Base-by-base conservation (phyloP, 805 yeast genomes). In the Lachancea sp. region DNA sequence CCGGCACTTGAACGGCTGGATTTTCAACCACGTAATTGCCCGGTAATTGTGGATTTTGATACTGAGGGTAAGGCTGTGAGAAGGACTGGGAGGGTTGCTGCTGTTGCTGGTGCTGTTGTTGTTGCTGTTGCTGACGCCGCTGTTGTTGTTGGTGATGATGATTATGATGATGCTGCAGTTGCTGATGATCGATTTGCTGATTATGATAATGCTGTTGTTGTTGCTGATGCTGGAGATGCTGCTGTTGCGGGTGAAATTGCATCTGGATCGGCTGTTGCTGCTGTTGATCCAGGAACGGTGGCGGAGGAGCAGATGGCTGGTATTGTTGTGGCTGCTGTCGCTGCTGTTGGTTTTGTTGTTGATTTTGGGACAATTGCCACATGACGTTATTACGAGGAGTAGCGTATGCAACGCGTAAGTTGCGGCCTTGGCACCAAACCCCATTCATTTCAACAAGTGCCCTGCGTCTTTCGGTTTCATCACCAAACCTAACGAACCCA, bases 391-490 rank as follows among this genome's bases (percentile, higher is more conserved):
- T 77, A 57, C 87, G 74, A 32, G 93, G 88, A 3, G 90, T 81
- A 2, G 95, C 93, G 38, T 81, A 68, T 1, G 93, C 91, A 4
- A 85, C 90, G 55, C 91, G 68, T 41, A 85, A 69, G 32, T 83
- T 82, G 53, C 91, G 69, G 3, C 90, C 91, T 32, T 85, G 88
- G 57, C 85, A 77, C 85, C 86, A 81, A 34, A 76, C 79, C 13
- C 90, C 90, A 55, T 83, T 80, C 90, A 84, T 84, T 54, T 82
- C 87, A 20, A 70, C 66, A 34, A 84, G 68, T 0, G 93, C 91
- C 31, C 79, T 62, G 45, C 76, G 75, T 54, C 91, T 72, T 55
- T 84, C 91, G 34, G 68, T 73, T 51, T 82, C 88, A 52, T 77
- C 78, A 18, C 83, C 75, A 59, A 85, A 85, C 49, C 95, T 68